Conservation (phyloP, 2,329 filamentous ascomycete species). For the Diaporthe caulivora region DNA sequence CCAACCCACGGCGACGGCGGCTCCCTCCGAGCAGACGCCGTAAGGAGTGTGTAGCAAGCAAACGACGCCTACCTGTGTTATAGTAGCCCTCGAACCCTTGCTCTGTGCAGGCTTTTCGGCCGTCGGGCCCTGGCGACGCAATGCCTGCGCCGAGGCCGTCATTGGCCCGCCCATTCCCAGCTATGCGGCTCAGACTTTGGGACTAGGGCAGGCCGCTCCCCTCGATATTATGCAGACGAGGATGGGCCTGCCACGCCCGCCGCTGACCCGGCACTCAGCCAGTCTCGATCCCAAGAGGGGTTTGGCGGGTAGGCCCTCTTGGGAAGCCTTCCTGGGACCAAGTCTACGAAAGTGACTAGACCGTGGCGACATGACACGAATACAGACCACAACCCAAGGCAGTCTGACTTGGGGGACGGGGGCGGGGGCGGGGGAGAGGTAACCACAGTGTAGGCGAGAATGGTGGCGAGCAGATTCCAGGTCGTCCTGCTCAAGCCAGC, state of each 20-base stretch:
- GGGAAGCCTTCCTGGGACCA: constrained; percentile 3
- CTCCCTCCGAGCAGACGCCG: constrained; percentile 4
- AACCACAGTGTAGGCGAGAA: neutral
- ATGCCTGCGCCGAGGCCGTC: constrained; percentile 19
- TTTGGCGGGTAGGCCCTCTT: neutral
- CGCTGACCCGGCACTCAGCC: constrained; percentile 5
- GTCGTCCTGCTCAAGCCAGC: neutral
- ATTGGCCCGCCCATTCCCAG: constrained; percentile 23
- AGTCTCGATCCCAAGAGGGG: neutral
- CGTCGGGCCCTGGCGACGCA: neutral
- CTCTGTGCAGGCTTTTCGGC: constrained; percentile 19
- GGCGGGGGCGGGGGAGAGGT: no score
- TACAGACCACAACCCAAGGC: constrained; percentile 12
- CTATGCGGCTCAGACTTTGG: constrained; percentile 30
- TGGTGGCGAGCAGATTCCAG: neutral
- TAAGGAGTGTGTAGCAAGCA: no score
- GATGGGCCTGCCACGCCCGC: constrained; percentile 5
- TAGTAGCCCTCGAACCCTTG: constrained; percentile 14
- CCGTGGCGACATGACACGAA: neutral
- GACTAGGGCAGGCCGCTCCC: constrained; percentile 19
- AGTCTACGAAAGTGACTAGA: neutral
- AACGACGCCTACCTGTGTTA: no score
- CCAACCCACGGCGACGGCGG: neutral
- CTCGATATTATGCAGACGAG: constrained; percentile 25
- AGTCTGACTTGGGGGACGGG: constrained; percentile 13